A percentile compares a stretch with the other conserved stretches of the same genome.
These are phyloP conservation scores for Nothophoma quercina DNA, from an alignment of 2,329 filamentous ascomycete species.

Conservation along the genomic window DNA sequence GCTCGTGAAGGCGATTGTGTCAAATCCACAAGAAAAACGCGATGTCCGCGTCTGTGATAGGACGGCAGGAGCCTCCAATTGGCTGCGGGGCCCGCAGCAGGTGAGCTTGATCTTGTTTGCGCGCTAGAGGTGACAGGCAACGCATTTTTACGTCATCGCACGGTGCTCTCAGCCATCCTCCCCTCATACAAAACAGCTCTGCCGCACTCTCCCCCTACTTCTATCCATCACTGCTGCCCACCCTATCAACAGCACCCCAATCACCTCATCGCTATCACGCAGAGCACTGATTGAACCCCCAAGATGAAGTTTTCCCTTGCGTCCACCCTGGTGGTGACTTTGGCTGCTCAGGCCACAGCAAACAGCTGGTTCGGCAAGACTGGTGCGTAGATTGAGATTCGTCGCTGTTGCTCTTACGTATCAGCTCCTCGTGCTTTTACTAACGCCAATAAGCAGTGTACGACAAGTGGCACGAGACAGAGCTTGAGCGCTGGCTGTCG, in stretches of 20 bases:
- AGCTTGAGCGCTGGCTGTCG: conserved; percentile 95
- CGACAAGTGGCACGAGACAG: conserved; percentile 98
- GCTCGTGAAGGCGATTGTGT: conserved; percentile 29
- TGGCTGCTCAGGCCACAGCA: conserved; percentile 75
- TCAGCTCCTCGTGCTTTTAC: conserved; percentile 12
- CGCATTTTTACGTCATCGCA: conserved; percentile 44
- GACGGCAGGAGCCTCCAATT: conserved; percentile 28
- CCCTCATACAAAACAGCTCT: conserved; percentile 41
- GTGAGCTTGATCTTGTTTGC: conserved; percentile 26
- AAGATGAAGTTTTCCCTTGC: conserved; percentile 79
- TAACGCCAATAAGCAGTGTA: conserved; percentile 69
- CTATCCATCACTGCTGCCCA: conserved; percentile 17
- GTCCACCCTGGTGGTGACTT: conserved; percentile 72
- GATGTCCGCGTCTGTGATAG: conserved; percentile 19
- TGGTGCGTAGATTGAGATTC: conserved; percentile 64
- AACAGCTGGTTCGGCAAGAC: conserved; percentile 88
- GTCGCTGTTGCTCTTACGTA: conserved; percentile 10
- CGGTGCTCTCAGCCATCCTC: conserved; percentile 26
- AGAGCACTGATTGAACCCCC: conserved; percentile 21
- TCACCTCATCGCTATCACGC: conserved; percentile 31
- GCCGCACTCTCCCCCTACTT: conserved; percentile 13
- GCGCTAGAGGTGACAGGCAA: conserved; percentile 18
- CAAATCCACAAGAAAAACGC: conserved; percentile 30
- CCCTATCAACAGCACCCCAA: conserved; percentile 18
- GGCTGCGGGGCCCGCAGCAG: conserved; percentile 26